phyloP scores from a whole-genome alignment of 345 rosid species.

The Murraya koenigii region DNA sequence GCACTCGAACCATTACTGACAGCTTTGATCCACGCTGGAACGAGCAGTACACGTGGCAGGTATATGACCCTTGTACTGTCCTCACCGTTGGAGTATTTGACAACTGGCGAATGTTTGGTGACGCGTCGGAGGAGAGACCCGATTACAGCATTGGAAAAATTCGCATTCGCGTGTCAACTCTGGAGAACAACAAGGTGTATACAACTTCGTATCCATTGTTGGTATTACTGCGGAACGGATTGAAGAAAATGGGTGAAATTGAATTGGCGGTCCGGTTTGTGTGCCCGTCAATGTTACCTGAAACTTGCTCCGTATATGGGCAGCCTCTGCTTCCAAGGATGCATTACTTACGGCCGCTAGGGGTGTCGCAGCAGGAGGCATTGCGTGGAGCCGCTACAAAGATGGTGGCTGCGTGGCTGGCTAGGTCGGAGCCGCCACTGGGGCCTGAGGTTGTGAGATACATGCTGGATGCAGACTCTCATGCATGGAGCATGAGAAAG shows the following conservation, averaged over 20 bases:
- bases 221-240: conserved; percentile 56
- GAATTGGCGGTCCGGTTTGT: conserved; percentile 87
- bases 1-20: conserved; percentile 82
- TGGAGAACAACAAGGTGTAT: conserved; percentile 90
- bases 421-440: conserved; percentile 80
- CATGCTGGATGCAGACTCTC: conserved; percentile 96
- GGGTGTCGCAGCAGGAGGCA: conserved; percentile 93
- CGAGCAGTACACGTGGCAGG: conserved; percentile 99
- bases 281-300: conserved; percentile 78
- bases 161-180: conserved; percentile 78
- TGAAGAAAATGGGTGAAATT: conserved; percentile 97
- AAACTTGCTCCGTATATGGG: conserved; percentile 68
- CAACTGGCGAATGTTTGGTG: conserved; percentile 88
- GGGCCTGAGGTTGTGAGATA: conserved; percentile 85
- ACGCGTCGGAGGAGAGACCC: conserved; percentile 44
- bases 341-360: conserved; percentile 94
- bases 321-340: conserved; percentile 86
- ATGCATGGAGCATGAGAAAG: conserved; percentile 97
- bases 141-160: conserved; percentile 79
- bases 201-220: conserved; percentile 80
- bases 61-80: conserved; percentile 92
- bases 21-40: conserved; percentile 98
- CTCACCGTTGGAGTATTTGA: conserved; percentile 82
- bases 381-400: conserved; percentile 84
- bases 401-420: conserved; percentile 88